phyloP scores from a whole-genome alignment of 2,329 filamentous ascomycete species.

The Phaeophleospora eucalypticola region DNA sequence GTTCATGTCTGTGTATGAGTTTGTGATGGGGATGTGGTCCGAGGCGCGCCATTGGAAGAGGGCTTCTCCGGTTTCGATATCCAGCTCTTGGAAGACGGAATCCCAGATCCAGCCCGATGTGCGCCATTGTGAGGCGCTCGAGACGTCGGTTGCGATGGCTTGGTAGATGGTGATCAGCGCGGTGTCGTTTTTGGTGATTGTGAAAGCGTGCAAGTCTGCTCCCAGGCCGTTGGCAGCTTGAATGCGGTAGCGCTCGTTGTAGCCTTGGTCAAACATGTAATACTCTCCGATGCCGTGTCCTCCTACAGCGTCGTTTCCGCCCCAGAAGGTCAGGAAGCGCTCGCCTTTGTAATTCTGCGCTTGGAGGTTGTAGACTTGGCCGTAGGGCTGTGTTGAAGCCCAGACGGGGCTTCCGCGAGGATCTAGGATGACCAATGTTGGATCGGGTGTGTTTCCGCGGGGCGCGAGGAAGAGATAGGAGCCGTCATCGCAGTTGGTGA shows the following conservation, averaged over 20 bases:
- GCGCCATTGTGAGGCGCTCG: conserved; percentile 26
- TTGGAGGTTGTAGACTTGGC: conserved; percentile 44
- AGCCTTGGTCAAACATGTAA: conserved; percentile 39
- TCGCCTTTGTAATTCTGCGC: conserved; percentile 44
- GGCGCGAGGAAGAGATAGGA: conserved; percentile 28
- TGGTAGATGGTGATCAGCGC: conserved; percentile 42
- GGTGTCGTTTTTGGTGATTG: conserved; percentile 38
- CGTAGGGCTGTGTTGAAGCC: conserved; percentile 21
- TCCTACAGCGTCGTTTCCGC: conserved; percentile 44
- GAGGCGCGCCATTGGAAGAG: conserved; percentile 57
- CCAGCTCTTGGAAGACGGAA: conserved; percentile 36
- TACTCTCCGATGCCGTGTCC: conserved; percentile 47
- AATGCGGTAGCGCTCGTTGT: conserved; percentile 35
- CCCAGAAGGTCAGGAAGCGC: conserved; percentile 48
- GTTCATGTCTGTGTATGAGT: conserved; percentile 36
- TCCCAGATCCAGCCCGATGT: conserved; percentile 32
- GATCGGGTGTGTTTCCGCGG: conserved; percentile 17
- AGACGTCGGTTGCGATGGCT: conserved; percentile 17
- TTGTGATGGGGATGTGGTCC: conserved; percentile 48
- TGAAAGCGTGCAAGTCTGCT: conserved; percentile 41
- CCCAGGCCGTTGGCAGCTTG: conserved; percentile 35
- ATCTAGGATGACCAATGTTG: conserved; percentile 20
- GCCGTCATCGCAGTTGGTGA: conserved; percentile 30
- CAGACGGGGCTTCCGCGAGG: conserved; percentile 13
- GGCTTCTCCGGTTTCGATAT: conserved; percentile 51